Evolutionary conservation across 2,329 filamentous ascomycete species (phyloP).

Genomic region (Phaeosphaeriaceae sp.): DNA sequence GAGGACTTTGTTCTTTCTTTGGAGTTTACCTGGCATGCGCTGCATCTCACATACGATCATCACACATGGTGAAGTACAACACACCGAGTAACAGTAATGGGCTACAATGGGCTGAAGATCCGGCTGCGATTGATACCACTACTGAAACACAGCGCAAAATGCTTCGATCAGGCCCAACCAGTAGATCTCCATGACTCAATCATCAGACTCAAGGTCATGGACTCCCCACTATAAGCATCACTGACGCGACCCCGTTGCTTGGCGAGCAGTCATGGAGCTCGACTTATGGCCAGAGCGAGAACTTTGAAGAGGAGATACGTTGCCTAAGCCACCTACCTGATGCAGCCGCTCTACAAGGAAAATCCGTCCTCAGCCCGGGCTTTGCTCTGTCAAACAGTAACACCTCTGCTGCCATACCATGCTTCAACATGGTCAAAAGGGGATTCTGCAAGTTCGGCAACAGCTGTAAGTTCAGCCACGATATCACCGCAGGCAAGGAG

Average conservation of each 20-base stretch:
- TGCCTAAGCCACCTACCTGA: too few relatives aligned
- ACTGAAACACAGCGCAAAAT: background rate
- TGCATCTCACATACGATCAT: background rate
- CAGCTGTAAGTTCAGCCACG: conserved; percentile 2
- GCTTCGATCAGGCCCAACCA: too few relatives aligned
- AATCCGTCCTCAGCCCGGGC: background rate
- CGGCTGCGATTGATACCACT: background rate
- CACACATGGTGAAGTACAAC: too few relatives aligned
- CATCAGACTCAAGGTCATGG: too few relatives aligned
- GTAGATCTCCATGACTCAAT: too few relatives aligned
- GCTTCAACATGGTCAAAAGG: background rate
- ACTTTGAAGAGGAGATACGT: too few relatives aligned
- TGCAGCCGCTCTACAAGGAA: background rate
- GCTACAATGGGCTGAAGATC: background rate
- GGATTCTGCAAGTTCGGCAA: background rate
- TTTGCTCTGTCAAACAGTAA: background rate
- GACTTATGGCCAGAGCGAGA: too few relatives aligned
- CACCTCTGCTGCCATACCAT: background rate
- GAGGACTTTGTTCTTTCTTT: background rate
- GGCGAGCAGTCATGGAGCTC: too few relatives aligned
- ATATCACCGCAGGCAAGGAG: background rate
- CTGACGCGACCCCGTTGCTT: too few relatives aligned
- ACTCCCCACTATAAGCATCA: too few relatives aligned
- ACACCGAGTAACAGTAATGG: too few relatives aligned
- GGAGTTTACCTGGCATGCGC: background rate